These are phyloP conservation scores for Alternaria ventricosa DNA, from an alignment of 2,329 filamentous ascomycete species.

Conservation along the genomic window DNA sequence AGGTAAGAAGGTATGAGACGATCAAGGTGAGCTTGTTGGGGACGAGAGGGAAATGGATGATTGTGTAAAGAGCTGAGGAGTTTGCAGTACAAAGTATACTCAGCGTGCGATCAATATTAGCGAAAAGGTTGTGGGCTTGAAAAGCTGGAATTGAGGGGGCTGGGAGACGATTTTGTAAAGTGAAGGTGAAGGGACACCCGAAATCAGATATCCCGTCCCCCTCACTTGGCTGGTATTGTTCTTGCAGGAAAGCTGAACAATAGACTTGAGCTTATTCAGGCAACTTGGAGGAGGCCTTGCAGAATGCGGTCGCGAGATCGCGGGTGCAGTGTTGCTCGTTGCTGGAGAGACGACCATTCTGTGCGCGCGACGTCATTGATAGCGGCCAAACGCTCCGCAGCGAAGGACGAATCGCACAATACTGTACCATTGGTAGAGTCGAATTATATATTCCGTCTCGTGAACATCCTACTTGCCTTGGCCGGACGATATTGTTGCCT, in stretches of 20 bases:
- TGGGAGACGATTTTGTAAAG: slow-evolving; percentile 5
- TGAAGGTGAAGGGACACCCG: slow-evolving; percentile 24
- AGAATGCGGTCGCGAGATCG: background rate
- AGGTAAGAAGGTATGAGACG: background rate
- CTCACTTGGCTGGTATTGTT: slow-evolving; percentile 16
- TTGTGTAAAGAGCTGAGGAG: background rate
- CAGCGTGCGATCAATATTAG: background rate
- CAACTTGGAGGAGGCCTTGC: too few species aligned
- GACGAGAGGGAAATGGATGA: background rate
- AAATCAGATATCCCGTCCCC: slow-evolving; percentile 8
- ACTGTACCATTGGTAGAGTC: background rate
- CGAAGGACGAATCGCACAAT: background rate
- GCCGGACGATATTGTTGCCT: background rate
- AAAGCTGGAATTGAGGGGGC: slow-evolving; percentile 11
- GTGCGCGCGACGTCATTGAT: background rate
- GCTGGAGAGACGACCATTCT: background rate
- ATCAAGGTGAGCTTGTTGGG: background rate
- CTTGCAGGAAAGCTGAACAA: background rate
- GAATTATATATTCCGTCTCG: background rate
- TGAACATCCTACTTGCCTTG: background rate
- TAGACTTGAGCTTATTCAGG: background rate
- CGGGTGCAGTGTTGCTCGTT: background rate
- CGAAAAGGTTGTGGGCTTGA: background rate
- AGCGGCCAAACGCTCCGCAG: background rate
- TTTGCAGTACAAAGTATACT: background rate